phyloP scores from a whole-genome alignment of 768 basidiomycete genomes.

The Lactarius hengduanensis region DNA sequence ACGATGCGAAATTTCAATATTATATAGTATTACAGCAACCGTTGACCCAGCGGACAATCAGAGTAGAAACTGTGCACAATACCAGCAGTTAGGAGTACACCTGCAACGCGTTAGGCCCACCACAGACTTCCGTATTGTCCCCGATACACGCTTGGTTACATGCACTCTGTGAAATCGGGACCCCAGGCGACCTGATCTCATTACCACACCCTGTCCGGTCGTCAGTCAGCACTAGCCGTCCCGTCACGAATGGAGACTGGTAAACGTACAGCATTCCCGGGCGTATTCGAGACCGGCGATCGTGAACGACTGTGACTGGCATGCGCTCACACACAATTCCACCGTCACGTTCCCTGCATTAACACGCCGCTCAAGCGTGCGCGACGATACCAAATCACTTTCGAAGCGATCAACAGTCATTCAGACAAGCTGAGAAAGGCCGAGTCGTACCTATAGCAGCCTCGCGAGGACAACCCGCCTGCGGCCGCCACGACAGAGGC shows the following conservation, averaged over 20 bases:
- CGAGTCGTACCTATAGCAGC: not conserved
- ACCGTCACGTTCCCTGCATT: constrained; percentile 6
- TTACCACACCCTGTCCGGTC: constrained; percentile 10
- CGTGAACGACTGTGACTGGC: not conserved
- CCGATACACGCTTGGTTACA: constrained; percentile 6
- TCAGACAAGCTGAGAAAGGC: not conserved
- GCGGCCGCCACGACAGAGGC: not conserved
- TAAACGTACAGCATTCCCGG: constrained; percentile 7
- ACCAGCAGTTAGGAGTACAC: not conserved
- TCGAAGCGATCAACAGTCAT: not conserved
- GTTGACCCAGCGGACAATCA: too few relatives aligned
- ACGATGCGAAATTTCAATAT: too few relatives aligned
- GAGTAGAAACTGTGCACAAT: too few relatives aligned
- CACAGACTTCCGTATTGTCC: constrained; percentile 2
- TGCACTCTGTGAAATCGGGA: not conserved
- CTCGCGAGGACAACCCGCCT: not conserved
- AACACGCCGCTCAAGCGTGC: constrained; percentile 4
- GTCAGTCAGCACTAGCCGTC: not conserved
- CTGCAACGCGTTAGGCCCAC: constrained; percentile 7
- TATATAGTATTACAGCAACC: too few relatives aligned
- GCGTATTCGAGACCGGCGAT: constrained; percentile 13
- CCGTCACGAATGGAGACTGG: not conserved
- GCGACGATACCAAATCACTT: not conserved
- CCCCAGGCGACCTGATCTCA: not conserved
- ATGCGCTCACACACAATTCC: constrained; percentile 5